Percentiles rank a stretch among this genome's conserved stretches.
Conservation (phyloP, 345 rosid genomes). For the Excoecaria agallocha region DNA sequence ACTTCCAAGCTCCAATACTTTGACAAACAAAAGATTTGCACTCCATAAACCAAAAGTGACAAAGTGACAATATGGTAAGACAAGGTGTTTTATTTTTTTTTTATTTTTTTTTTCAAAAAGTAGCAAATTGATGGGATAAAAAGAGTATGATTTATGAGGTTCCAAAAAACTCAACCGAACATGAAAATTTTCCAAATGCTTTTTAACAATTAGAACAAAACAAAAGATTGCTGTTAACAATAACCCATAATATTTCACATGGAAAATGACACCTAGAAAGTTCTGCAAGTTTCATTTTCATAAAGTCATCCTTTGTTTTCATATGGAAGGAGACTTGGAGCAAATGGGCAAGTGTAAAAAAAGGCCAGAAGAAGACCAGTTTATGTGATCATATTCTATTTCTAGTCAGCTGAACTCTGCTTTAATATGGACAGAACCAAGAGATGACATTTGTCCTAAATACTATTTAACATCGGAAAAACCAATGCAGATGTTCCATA, state of each 20-base stretch:
- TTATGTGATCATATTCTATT: neutral
- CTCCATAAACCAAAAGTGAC: neutral
- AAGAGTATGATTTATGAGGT: neutral
- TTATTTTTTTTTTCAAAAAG: too few relatives aligned
- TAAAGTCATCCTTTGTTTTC: neutral
- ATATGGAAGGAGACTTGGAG: neutral
- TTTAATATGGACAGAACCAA: neutral
- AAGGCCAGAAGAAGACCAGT: neutral
- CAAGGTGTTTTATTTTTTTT: too few relatives aligned
- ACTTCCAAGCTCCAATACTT: constrained; percentile 7
- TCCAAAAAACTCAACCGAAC: neutral
- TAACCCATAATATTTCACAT: neutral
- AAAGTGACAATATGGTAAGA: neutral
- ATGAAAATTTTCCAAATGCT: neutral
- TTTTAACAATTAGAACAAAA: neutral
- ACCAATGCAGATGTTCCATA: too few relatives aligned
- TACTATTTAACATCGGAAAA: neutral
- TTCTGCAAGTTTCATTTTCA: constrained; percentile 8
- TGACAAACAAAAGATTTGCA: neutral
- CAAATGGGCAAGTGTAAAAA: neutral
- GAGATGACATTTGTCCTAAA: neutral
- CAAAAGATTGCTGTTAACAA: neutral
- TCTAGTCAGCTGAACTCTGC: neutral
- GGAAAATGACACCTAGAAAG: neutral
- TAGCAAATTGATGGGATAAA: too few relatives aligned